Base-by-base conservation (phyloP, 768 basidiomycete genomes). In the Suillus luteus region DNA sequence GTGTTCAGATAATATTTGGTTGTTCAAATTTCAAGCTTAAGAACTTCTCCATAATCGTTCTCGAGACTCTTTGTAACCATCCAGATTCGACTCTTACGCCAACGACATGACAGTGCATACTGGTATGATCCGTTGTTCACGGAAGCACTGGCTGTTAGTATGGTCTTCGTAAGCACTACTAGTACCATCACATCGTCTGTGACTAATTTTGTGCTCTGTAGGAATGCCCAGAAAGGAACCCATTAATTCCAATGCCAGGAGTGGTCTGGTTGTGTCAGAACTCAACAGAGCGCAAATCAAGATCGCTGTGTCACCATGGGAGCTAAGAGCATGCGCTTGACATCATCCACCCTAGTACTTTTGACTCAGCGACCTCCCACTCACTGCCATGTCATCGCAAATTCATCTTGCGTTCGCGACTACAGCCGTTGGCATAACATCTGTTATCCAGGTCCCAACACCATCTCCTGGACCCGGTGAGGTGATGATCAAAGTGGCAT, bases 351-450 rank as follows among this genome's bases (percentile, higher is more conserved):
- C 17, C 10, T 27, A 35, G 5, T 6, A 12, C 54, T n/a, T 31
- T 33, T 14, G 10, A 33, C 33, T 46, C n/a, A 55, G n/a, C 54
- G 35, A 12, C n/a, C 12, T 55, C 14, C 35, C 7, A 55, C n/a
- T 55, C 15, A 31, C 61, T 38, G 44, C 41, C 40, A 59, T 62
- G 62, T 54, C 62, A 11, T 40, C n/a, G 27, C 54, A 37, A 27
- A 81, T 74, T 2, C 82, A 85, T 65, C 76, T 69, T 11, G 83
- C 79, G 11, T 73, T 83, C 54, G 83, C 80, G 9, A 72, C 76
- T 7, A 75, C 71, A 8, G 66, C 78, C 40, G 68, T 73, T 61
- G 77, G 79, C 7, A 68, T 72, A 5, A 64, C 81, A 41, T 78
- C 79, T 27, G 75, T 69, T 2, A 74, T 81, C 27, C 73, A 77